phyloP scores from a whole-genome alignment of 176 grass and related monocot genomes.

The Avena atlantica region DNA sequence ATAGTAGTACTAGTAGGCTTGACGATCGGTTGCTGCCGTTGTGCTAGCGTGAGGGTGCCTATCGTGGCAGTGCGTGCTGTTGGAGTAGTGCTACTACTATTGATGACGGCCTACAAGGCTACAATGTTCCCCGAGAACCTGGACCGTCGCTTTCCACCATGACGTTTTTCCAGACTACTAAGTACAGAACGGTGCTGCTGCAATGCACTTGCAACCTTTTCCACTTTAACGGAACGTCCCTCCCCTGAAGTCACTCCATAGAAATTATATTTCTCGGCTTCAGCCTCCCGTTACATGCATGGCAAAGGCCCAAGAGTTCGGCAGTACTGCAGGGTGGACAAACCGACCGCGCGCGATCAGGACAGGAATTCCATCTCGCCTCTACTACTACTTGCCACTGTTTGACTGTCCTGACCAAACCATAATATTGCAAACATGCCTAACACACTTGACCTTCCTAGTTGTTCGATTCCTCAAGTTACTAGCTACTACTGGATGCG shows the following conservation, averaged over 20 bases:
- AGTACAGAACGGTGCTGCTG: not conserved
- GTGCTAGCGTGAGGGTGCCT: not conserved
- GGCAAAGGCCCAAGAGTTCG: constrained; percentile 19
- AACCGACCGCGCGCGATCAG: constrained; percentile 36
- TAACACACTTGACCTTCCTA: constrained; percentile 60
- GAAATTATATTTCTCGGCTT: too few relatives aligned
- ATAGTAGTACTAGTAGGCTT: too few relatives aligned
- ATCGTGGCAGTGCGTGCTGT: not conserved
- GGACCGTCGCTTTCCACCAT: constrained; percentile 25
- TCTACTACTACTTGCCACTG: constrained; percentile 26
- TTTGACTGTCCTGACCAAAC: constrained; percentile 42
- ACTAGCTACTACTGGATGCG: constrained; percentile 24
- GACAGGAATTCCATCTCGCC: constrained; percentile 46
- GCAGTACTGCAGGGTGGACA: constrained; percentile 32
- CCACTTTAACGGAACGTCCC: not conserved
- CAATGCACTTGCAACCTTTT: not conserved
- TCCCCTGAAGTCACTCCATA: not conserved
- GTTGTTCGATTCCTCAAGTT: constrained; percentile 42
- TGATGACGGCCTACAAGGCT: not conserved
- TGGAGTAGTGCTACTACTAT: not conserved
- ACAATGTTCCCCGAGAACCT: constrained; percentile 26
- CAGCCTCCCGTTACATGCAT: too few relatives aligned
- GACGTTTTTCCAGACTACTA: not conserved
- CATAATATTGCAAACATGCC: constrained; percentile 60
- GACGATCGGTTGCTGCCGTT: too few relatives aligned